Percentiles rank a stretch among this genome's conserved stretches.
Conservation (phyloP, 805 yeast genomes). For the Wickerhamiella azymoides region DNA sequence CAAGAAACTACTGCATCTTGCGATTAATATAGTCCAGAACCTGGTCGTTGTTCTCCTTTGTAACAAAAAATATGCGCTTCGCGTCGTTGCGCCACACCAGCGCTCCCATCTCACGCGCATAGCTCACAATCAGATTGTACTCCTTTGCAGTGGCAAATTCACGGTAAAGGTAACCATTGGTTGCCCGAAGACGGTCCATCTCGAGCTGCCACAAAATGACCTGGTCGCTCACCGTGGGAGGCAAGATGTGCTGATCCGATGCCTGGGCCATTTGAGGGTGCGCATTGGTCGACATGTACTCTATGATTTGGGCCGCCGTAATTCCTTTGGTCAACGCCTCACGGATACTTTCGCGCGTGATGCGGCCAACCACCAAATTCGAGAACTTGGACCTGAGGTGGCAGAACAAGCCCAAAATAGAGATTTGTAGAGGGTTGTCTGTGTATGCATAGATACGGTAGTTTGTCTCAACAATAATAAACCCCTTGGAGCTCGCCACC, state of each 20-base stretch:
- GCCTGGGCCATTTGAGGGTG: conserved; percentile 70
- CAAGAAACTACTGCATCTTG: conserved; percentile 13
- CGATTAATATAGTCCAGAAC: conserved; percentile 85
- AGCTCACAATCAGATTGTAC: conserved; percentile 53
- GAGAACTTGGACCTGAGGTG: conserved; percentile 73
- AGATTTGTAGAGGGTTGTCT: conserved; percentile 87
- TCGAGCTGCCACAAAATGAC: conserved; percentile 93
- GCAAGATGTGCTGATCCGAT: conserved; percentile 47
- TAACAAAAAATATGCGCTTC: conserved; percentile 67
- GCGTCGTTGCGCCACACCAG: conserved; percentile 70
- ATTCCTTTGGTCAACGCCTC: conserved; percentile 77
- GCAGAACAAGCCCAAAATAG: conserved; percentile 77
- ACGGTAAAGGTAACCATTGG: conserved; percentile 74
- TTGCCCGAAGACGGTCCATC: conserved; percentile 76
- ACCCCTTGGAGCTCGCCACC: conserved; percentile 33
- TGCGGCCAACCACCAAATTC: conserved; percentile 85
- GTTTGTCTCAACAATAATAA: conserved; percentile 83
- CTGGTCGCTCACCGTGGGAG: conserved; percentile 96
- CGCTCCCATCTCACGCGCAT: conserved; percentile 86
- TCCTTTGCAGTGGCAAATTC: conserved; percentile 72
- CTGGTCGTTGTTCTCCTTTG: conserved; percentile 73
- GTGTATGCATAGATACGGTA: conserved; percentile 88
- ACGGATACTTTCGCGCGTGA: conserved; percentile 84
- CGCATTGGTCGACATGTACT: conserved; percentile 80
- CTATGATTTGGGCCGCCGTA: conserved; percentile 85